phyloP scores from a whole-genome alignment of 495 filamentous ascomycete species.

The Lichenothelia convexa region DNA sequence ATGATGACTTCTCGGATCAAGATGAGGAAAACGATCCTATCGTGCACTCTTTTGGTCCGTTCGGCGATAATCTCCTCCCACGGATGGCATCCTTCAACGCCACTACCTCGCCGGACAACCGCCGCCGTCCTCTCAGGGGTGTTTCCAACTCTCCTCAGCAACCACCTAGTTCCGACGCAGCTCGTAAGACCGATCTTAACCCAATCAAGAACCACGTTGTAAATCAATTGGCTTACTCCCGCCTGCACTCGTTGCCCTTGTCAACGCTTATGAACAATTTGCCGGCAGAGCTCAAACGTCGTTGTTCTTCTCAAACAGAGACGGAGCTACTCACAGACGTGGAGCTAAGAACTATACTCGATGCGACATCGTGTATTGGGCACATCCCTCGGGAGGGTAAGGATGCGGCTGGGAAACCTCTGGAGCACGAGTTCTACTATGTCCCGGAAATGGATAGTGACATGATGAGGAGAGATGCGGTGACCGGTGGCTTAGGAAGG shows the following conservation, averaged over 20 bases:
- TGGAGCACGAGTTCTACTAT: slow-evolving; percentile 96
- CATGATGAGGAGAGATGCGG: slow-evolving; percentile 57
- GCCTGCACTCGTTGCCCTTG: slow-evolving; percentile 79
- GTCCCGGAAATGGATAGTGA: slow-evolving; percentile 80
- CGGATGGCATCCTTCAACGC: slow-evolving; percentile 57
- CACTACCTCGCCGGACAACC: slow-evolving; percentile 29
- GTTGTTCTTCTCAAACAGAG: neutral
- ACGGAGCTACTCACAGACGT: slow-evolving; percentile 7
- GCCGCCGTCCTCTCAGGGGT: slow-evolving; percentile 7
- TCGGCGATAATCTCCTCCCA: slow-evolving; percentile 60
- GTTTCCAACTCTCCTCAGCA: slow-evolving; percentile 7
- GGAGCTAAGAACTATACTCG: slow-evolving; percentile 50
- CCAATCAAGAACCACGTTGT: slow-evolving; percentile 51
- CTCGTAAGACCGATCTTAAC: slow-evolving; percentile 8
- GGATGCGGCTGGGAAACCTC: slow-evolving; percentile 81
- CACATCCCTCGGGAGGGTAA: slow-evolving; percentile 82
- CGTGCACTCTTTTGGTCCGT: slow-evolving; percentile 75
- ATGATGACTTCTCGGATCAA: slow-evolving; percentile 49
- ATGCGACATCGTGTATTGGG: slow-evolving; percentile 57
- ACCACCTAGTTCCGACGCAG: slow-evolving; percentile 3
- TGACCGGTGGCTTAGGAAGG: slow-evolving; percentile 69
- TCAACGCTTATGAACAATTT: slow-evolving; percentile 74
- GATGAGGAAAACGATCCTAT: slow-evolving; percentile 90
- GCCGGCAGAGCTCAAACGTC: slow-evolving; percentile 41
- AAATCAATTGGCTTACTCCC: slow-evolving; percentile 93